Evolutionary conservation across 306 rosid species (phyloP).

Genomic region (Prunus kanzakura): DNA sequence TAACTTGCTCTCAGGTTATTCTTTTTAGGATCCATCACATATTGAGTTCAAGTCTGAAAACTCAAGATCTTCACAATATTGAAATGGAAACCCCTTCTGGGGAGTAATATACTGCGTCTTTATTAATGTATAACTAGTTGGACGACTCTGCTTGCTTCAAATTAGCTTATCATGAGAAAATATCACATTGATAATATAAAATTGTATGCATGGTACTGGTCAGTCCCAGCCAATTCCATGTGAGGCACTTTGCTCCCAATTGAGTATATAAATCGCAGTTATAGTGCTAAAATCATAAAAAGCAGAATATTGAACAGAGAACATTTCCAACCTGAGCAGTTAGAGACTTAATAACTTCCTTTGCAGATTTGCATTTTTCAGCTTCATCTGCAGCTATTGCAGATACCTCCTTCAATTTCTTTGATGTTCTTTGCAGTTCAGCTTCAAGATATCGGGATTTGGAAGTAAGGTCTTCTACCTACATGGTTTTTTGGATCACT

Average conservation of each 20-base stretch:
- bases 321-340: constrained; percentile 70
- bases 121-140: neutral
- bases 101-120: neutral
- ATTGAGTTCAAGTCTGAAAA: neutral
- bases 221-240: neutral
- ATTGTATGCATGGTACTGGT: neutral
- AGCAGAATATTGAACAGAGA: constrained; percentile 10
- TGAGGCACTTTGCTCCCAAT: too few relatives aligned
- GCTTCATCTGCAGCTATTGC: constrained; percentile 83
- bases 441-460: constrained; percentile 75
- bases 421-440: constrained; percentile 71
- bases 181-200: neutral
- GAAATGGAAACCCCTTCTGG: neutral
- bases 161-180: neutral
- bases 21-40: neutral
- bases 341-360: constrained; percentile 84
- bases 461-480: constrained; percentile 77
- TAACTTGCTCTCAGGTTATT: neutral
- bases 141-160: neutral
- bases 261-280: neutral
- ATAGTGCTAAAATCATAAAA: constrained; percentile 8
- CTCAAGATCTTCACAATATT: neutral
- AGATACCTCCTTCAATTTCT: constrained; percentile 70
- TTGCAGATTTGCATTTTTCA: constrained; percentile 84
- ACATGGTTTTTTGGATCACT: constrained; percentile 12